Percentiles rank a stretch among this genome's conserved stretches.
Evolutionary conservation across 148 eudicot species (phyloP).

Genomic region (Tetragonia tetragonoides): DNA sequence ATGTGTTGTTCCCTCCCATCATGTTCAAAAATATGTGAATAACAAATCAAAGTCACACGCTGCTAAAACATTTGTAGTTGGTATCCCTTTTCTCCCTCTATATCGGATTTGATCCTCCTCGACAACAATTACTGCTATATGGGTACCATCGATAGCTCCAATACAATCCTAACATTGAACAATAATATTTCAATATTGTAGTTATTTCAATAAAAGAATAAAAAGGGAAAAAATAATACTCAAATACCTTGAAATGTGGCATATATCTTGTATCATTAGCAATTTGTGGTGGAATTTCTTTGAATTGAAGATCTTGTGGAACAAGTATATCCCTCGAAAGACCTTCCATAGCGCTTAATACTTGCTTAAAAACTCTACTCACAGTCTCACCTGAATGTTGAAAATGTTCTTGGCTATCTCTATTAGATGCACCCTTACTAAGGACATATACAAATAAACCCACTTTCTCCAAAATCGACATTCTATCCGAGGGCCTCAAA

Average conservation of each 20-base stretch:
- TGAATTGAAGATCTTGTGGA: too few species aligned
- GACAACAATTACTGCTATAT: neutral
- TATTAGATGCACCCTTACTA: neutral
- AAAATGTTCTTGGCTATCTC: constrained; percentile 11
- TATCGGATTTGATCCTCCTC: constrained; percentile 1
- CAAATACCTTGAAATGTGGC: too few species aligned
- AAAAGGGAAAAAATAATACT: too few species aligned
- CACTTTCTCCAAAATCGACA: neutral
- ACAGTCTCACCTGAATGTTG: constrained; percentile 2
- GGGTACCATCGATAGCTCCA: neutral
- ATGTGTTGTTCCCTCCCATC: too few species aligned
- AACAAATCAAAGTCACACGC: too few species aligned
- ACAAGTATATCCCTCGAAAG: too few species aligned
- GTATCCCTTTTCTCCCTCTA: constrained; percentile 5
- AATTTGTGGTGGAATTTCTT: too few species aligned
- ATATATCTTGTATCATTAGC: too few species aligned
- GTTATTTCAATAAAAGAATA: too few species aligned
- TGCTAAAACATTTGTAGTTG: too few species aligned
- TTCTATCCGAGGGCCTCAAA: neutral
- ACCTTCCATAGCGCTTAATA: neutral
- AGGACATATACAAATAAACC: constrained; percentile 11
- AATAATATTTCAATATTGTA: too few species aligned
- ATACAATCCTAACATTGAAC: neutral
- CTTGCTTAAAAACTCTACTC: neutral
- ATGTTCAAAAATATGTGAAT: too few species aligned